These are phyloP conservation scores for Pseudogymnoascus sp. DNA, from an alignment of 2,329 filamentous ascomycete genomes.

Conservation along the genomic window DNA sequence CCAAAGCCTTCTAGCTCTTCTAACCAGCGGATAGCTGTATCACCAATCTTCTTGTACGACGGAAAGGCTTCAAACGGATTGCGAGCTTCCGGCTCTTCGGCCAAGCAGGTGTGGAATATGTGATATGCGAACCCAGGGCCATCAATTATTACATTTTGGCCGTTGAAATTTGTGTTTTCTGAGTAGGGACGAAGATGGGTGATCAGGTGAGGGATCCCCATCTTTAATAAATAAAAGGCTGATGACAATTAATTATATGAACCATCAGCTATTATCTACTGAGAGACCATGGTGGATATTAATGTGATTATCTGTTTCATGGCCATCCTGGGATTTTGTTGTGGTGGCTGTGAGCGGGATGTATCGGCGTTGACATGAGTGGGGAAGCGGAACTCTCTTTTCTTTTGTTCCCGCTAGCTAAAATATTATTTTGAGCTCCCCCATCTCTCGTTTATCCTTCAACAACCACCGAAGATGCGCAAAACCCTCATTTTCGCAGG, in stretches of 20 bases:
- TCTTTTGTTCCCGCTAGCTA: slow-evolving; percentile 7
- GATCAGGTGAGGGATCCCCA: slow-evolving; percentile 55
- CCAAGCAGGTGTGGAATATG: slow-evolving; percentile 52
- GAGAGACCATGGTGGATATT: not conserved
- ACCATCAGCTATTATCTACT: not conserved
- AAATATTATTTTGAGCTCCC: slow-evolving; percentile 9
- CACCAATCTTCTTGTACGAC: slow-evolving; percentile 55
- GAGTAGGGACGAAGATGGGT: slow-evolving; percentile 47
- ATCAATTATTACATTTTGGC: slow-evolving; percentile 53
- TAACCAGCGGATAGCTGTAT: slow-evolving; percentile 54
- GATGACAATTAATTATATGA: not conserved
- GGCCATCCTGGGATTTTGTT: not conserved
- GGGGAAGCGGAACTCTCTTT: slow-evolving; percentile 1
- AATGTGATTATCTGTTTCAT: not conserved
- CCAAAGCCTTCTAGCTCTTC: slow-evolving; percentile 46
- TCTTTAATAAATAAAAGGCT: slow-evolving; percentile 24
- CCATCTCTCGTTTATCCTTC: slow-evolving; percentile 5
- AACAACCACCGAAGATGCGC: slow-evolving; percentile 41
- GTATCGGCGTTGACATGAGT: slow-evolving; percentile 6
- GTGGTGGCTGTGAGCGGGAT: not conserved
- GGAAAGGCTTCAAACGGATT: slow-evolving; percentile 47
- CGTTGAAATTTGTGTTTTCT: slow-evolving; percentile 33
- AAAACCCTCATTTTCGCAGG: slow-evolving; percentile 62
- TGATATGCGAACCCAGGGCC: slow-evolving; percentile 73
- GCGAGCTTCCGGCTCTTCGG: slow-evolving; percentile 28